Evolutionary conservation across 805 yeast genomes (phyloP).

Genomic region (Schwanniomyces vanrijiae): DNA sequence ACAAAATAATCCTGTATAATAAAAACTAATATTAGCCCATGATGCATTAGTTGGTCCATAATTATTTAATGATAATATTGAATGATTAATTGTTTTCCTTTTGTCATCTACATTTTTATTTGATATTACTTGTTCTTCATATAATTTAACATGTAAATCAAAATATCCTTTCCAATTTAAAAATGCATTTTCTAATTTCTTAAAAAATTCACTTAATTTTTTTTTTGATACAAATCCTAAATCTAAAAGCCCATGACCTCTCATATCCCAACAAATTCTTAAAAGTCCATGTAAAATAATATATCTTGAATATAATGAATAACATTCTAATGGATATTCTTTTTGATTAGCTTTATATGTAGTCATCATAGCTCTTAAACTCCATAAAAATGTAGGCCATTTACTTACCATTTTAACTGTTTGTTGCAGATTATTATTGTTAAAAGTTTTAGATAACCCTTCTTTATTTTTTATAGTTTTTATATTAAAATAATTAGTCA

Average conservation of each 20-base stretch:
- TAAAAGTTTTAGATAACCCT: background rate
- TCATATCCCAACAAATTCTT: constrained; percentile 31
- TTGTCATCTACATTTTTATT: background rate
- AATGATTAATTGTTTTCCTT: background rate
- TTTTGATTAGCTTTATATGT: constrained; percentile 25
- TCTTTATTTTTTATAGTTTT: background rate
- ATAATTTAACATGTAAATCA: constrained; percentile 28
- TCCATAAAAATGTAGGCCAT: constrained; percentile 40
- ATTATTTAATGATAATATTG: constrained; percentile 17
- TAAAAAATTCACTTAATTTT: constrained; percentile 24
- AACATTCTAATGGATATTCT: constrained; percentile 34
- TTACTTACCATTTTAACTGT: background rate
- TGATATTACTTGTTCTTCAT: constrained; percentile 14
- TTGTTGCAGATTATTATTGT: background rate
- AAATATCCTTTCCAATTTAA: constrained; percentile 36
- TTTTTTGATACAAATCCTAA: constrained; percentile 33
- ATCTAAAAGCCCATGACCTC: constrained; percentile 27
- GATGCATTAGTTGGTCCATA: constrained; percentile 32
- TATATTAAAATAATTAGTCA: background rate
- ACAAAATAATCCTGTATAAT: constrained; percentile 21
- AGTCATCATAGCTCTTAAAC: constrained; percentile 29
- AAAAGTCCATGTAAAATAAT: constrained; percentile 37
- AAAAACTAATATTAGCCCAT: constrained; percentile 30
- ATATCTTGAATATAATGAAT: constrained; percentile 34
- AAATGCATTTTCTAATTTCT: constrained; percentile 29